phyloP scores from a whole-genome alignment of 495 filamentous ascomycete species.

The Tuber microsphaerosporum region DNA sequence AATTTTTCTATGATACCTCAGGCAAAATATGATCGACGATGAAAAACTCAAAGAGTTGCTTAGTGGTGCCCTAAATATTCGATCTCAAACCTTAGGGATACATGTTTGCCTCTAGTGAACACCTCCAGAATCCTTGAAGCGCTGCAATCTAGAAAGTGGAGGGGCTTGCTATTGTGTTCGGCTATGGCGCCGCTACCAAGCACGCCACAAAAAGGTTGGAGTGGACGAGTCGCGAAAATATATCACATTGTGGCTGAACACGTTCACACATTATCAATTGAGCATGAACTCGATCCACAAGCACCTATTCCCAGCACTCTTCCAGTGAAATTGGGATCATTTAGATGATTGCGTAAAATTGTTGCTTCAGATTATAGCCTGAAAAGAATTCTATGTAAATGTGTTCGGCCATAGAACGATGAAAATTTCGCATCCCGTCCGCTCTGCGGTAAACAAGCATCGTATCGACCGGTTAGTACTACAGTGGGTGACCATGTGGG shows the following conservation, averaged over 20 bases:
- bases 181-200: not conserved
- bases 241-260: not conserved
- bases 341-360: not conserved
- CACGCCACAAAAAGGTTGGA: not conserved
- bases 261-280: not conserved
- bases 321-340: not conserved
- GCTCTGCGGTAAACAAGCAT: slow-evolving; percentile 6
- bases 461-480: slow-evolving; percentile 6
- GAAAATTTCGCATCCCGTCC: slow-evolving; percentile 6
- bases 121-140: not conserved
- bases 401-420: slow-evolving; percentile 4
- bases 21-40: no score
- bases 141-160: not conserved
- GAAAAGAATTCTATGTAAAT: not conserved
- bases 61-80: no score
- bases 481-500: slow-evolving; percentile 6
- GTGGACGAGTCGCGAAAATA: not conserved
- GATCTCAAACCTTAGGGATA: not conserved
- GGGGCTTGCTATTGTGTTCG: not conserved
- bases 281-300: not conserved
- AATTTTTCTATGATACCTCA: no score
- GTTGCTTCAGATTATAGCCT: not conserved
- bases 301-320: not conserved
- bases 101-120: not conserved
- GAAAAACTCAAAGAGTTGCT: no score